phyloP scores from a whole-genome alignment of 805 yeast species.

The Saturnispora quitensis region DNA sequence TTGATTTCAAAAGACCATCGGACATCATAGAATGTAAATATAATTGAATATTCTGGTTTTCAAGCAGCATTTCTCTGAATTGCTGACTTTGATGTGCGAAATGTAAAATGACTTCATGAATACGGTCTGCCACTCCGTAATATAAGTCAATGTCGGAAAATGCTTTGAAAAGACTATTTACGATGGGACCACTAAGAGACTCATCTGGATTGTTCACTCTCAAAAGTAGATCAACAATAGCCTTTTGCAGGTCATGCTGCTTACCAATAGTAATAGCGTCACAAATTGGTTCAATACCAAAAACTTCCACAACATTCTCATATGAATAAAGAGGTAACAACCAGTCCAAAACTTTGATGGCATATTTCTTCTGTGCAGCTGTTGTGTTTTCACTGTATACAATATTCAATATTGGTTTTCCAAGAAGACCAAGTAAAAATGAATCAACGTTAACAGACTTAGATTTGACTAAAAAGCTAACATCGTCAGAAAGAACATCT shows the following conservation, averaged over 20 bases:
- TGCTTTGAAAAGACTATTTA: slow-evolving; percentile 17
- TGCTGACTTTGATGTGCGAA: slow-evolving; percentile 23
- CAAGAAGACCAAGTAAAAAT: slow-evolving; percentile 8
- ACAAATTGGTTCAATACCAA: slow-evolving; percentile 20
- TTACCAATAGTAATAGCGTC: slow-evolving; percentile 23
- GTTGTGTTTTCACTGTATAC: slow-evolving; percentile 21
- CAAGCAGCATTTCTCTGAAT: slow-evolving; percentile 23
- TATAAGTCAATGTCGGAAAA: slow-evolving; percentile 16
- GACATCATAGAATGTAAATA: slow-evolving; percentile 18
- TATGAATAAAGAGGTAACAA: slow-evolving; percentile 23
- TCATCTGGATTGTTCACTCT: slow-evolving; percentile 23
- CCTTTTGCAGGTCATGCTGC: slow-evolving; percentile 20
- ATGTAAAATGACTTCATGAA: slow-evolving; percentile 17
- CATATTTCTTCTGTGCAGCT: slow-evolving; percentile 12
- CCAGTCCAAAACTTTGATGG: slow-evolving; percentile 19
- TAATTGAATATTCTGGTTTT: slow-evolving; percentile 17
- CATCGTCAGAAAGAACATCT: slow-evolving; percentile 13
- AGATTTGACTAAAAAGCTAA: not conserved
- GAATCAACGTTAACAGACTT: not conserved
- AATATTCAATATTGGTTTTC: slow-evolving; percentile 18
- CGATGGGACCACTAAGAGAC: slow-evolving; percentile 11
- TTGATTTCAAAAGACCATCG: slow-evolving; percentile 21
- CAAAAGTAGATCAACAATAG: slow-evolving; percentile 20
- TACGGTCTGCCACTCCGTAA: slow-evolving; percentile 16
- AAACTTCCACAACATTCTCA: slow-evolving; percentile 20